Percentiles rank a stretch among this genome's conserved stretches.
These are phyloP conservation scores for Aspergillus calidoustus DNA, from an alignment of 2,329 filamentous ascomycete genomes.

Conservation along the genomic window DNA sequence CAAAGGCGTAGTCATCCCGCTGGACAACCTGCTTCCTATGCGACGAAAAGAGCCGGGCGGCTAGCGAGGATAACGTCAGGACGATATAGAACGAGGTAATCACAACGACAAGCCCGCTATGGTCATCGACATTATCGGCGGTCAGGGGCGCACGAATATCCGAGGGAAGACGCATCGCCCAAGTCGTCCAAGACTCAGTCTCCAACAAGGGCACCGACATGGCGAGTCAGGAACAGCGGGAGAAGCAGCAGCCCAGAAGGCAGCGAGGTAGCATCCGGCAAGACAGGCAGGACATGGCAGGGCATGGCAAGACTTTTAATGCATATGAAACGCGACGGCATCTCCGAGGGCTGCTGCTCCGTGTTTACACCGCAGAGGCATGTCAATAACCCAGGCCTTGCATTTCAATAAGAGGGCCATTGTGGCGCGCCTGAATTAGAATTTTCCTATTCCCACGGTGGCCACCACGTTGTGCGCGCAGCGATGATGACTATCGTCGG, in stretches of 20 bases:
- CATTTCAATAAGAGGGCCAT: background rate
- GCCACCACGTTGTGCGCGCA: background rate
- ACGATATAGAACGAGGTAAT: constrained; percentile 44
- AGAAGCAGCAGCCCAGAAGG: background rate
- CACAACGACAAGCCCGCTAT: constrained; percentile 48
- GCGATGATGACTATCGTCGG: no score
- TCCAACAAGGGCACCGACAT: background rate
- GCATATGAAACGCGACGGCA: background rate
- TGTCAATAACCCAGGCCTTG: background rate
- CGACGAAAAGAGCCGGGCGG: constrained; percentile 47
- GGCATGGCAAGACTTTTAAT: background rate
- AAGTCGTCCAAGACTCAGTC: background rate
- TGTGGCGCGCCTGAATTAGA: background rate
- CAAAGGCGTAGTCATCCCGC: constrained; percentile 42
- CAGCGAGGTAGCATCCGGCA: background rate
- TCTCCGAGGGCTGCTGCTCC: background rate
- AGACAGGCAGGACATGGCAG: background rate
- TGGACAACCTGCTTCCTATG: constrained; percentile 35
- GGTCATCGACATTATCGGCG: constrained; percentile 42
- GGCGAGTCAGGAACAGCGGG: background rate
- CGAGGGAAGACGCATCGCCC: constrained; percentile 21
- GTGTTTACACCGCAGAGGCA: background rate
- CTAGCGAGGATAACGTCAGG: constrained; percentile 45
- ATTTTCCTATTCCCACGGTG: background rate
- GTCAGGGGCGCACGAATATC: constrained; percentile 40